Evolutionary conservation across 2,329 filamentous ascomycete species (phyloP).

Genomic region (Stenocarpella maydis): DNA sequence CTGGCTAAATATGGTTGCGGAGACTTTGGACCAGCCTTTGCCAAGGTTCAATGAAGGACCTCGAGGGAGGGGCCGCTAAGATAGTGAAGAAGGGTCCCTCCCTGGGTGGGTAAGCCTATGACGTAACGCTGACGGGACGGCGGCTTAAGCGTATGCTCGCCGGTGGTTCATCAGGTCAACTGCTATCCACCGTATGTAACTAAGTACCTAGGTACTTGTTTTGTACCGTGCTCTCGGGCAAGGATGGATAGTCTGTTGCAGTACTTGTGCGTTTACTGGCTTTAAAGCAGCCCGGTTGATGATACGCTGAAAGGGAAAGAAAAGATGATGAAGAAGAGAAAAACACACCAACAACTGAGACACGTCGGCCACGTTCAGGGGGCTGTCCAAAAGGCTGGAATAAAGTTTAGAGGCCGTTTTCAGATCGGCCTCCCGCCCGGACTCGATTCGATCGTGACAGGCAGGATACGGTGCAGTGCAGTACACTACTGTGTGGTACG

Average conservation of each 20-base stretch:
- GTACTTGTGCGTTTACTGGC: too few species aligned
- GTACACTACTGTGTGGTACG: background rate
- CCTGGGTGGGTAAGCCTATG: conserved; percentile 8
- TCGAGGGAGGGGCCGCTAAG: conserved; percentile 8
- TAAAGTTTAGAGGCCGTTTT: conserved; percentile 27
- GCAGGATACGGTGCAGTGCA: background rate
- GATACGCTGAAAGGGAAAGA: too few species aligned
- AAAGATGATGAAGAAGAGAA: too few species aligned
- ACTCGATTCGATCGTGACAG: background rate
- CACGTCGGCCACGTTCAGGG: background rate
- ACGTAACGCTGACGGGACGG: conserved; percentile 15
- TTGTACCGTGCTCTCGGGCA: background rate
- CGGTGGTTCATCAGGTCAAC: too few species aligned
- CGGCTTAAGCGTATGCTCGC: background rate
- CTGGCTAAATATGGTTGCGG: conserved; percentile 27
- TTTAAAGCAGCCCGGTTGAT: too few species aligned
- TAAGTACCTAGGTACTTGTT: background rate
- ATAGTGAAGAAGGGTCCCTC: conserved; percentile 24
- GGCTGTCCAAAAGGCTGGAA: conserved; percentile 11
- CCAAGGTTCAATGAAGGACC: background rate
- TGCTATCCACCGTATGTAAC: background rate
- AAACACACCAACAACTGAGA: background rate
- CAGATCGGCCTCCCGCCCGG: conserved; percentile 7
- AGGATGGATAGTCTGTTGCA: too few species aligned
- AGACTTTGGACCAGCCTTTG: background rate